Evolutionary conservation across 75 land plant species (phyloP).

Genomic region (Sequoiadendron giganteum): DNA sequence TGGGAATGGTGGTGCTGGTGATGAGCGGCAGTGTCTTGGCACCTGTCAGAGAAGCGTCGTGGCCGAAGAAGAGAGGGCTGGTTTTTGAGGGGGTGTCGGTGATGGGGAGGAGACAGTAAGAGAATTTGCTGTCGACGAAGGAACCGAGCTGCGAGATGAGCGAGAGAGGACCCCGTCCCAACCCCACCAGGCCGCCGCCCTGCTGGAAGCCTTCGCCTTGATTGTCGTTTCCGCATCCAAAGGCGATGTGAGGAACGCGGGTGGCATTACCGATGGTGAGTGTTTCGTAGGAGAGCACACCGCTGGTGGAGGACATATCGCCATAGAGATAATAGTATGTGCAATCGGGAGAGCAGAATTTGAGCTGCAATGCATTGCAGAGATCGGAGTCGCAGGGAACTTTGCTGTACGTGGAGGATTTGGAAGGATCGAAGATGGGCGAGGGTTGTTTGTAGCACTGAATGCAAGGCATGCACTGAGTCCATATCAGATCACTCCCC

Average conservation of each 20-base stretch:
- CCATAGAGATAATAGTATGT: slow-evolving; percentile 26
- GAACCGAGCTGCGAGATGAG: neutral
- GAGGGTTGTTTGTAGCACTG: neutral
- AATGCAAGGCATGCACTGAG: neutral
- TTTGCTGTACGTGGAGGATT: neutral
- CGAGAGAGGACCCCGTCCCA: neutral
- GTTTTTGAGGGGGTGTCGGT: neutral
- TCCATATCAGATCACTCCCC: neutral
- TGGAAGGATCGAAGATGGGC: neutral
- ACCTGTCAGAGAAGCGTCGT: slow-evolving; percentile 8
- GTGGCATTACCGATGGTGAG: slow-evolving; percentile 16
- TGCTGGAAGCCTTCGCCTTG: slow-evolving; percentile 23
- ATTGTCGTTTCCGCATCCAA: slow-evolving; percentile 39
- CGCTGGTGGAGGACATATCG: slow-evolving; percentile 24
- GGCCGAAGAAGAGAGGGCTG: slow-evolving; percentile 30
- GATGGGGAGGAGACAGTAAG: neutral
- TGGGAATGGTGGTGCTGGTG: neutral
- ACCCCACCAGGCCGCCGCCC: neutral
- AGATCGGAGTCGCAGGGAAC: neutral
- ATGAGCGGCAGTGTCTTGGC: neutral
- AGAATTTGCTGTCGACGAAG: neutral
- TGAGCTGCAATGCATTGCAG: neutral
- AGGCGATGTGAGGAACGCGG: slow-evolving; percentile 12
- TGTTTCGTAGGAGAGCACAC: slow-evolving; percentile 28
- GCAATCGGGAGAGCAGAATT: slow-evolving; percentile 1